Evolutionary conservation across 257 asterid genomes (phyloP), one percentile per base, ranked within the genome.

Genomic region (Cordia subcordata): DNA sequence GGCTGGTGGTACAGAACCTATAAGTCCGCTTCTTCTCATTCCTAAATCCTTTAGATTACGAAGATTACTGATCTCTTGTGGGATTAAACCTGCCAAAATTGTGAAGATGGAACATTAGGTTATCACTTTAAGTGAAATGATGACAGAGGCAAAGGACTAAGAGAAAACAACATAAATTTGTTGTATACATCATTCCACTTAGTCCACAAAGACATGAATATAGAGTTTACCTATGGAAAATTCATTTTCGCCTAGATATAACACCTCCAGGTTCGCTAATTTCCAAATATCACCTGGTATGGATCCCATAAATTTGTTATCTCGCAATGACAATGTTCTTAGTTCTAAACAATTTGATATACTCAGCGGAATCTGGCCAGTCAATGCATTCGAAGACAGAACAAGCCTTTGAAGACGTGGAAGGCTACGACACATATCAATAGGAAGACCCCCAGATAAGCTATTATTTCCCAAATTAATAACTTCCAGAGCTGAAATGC

Each of bases 251-350:
- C 76, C 76, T 13, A 76, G 74, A 35, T 66, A 55, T 64, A 79
- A 56, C 8, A 16, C 0, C 21, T n/a, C 39, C 5, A 80, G 70
- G 14, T 35, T 23, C 6, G 72, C 70, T 66, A 73, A 57, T 61
- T 73, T 73, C 60, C 78, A 78, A 0, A 76, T 50, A 50, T 66
- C 70, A 71, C 66, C 63, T 19, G 79, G 81, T 38, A 69, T 60
- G 37, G 15, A 56, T 49, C 85, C 82, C 3, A 8, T 58, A 66
- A 76, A 70, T 2, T 73, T 37, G 63, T 79, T 79, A 16, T 44
- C 53, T 19, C 71, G 47, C 32, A 79, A 22, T 11, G 74, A 57
- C 45, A 79, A 6, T 9, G 49, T 13, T 52, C 62, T 37, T 21
- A 70, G 75, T 58, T 52, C 46, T n/a, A 62, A 16, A 47, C 81